Percentiles rank a stretch among this genome's conserved stretches.
Evolutionary conservation across 2,329 filamentous ascomycete genomes (phyloP).

Genomic region (Aspergillus proliferans): DNA sequence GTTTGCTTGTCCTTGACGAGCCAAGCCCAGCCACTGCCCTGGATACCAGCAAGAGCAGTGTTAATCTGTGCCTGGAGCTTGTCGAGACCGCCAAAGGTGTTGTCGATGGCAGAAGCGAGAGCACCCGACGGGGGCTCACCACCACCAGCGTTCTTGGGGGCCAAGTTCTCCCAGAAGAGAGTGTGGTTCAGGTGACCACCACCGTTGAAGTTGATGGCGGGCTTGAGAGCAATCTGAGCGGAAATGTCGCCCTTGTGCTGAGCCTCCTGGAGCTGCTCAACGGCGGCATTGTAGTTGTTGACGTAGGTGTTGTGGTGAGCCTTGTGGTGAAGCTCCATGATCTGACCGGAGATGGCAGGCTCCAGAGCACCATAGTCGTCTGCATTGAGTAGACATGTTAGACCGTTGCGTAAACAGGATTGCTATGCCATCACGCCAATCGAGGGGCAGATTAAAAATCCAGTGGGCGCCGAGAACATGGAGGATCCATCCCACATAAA

Average conservation of each 20-base stretch:
- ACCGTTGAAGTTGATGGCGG: conserved; percentile 59
- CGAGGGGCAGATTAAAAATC: not conserved
- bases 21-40: conserved; percentile 61
- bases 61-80: conserved; percentile 60
- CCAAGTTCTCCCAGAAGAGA: conserved; percentile 63
- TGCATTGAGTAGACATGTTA: conserved; percentile 32
- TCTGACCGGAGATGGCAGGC: conserved; percentile 72
- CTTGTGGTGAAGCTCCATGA: conserved; percentile 94
- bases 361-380: conserved; percentile 97
- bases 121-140: conserved; percentile 57
- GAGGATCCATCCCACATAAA: not conserved
- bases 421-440: not conserved
- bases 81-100: conserved; percentile 53
- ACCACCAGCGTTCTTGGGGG: conserved; percentile 55
- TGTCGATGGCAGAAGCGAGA: conserved; percentile 53
- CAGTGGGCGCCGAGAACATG: not conserved
- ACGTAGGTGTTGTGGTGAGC: conserved; percentile 95
- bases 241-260: conserved; percentile 49
- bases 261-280: conserved; percentile 62
- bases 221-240: conserved; percentile 54
- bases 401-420: not conserved
- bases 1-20: conserved; percentile 58
- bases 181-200: conserved; percentile 59
- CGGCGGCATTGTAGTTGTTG: conserved; percentile 75
- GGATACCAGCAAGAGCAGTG: conserved; percentile 57